phyloP scores from a whole-genome alignment of 176 grass and related monocot genomes.

The Zea mays region Zm-B73-REFERENCE-NAM-5.0 NC_050096.1:82829501-82830000 shows the following conservation, averaged over 20 bases:
- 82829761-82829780: constrained; percentile 71
- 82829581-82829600: constrained; percentile 91
- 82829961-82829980: constrained; percentile 74
- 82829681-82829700: constrained; percentile 98
- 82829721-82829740: constrained; percentile 68
- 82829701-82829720: constrained; percentile 86
- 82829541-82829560: constrained; percentile 92
- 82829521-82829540: constrained; percentile 97
- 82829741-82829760: constrained; percentile 86
- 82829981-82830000: constrained; percentile 79
- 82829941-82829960: constrained; percentile 87
- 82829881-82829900: constrained; percentile 66
- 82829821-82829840: constrained; percentile 77
- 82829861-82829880: constrained; percentile 57
- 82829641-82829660: constrained; percentile 97
- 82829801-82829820: constrained; percentile 86
- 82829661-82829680: constrained; percentile 99
- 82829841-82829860: constrained; percentile 68
- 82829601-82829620: constrained; percentile 84
- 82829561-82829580: constrained; percentile 94
- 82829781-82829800: constrained; percentile 83
- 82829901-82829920: constrained; percentile 88
- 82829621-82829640: constrained; percentile 97
- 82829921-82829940: constrained; percentile 87
- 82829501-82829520: constrained; percentile 91